Evolutionary conservation across 495 filamentous ascomycete species (phyloP).

Genomic region (Sordaria brevicollis): DNA sequence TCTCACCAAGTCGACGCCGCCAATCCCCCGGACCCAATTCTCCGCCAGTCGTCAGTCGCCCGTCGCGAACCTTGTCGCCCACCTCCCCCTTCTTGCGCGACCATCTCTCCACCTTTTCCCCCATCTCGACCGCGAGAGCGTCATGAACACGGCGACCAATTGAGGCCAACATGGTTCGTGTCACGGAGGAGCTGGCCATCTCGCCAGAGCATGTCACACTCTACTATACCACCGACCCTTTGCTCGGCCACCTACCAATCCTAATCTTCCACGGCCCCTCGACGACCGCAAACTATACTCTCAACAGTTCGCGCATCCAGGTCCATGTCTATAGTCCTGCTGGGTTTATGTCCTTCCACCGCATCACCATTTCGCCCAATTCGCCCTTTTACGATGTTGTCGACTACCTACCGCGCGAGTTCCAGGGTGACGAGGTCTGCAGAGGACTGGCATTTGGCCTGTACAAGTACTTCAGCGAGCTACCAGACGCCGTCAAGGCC

Average conservation of each 20-base stretch:
- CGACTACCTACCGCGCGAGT: constrained; percentile 80
- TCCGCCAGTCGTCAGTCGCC: neutral
- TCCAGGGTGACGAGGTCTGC: constrained; percentile 85
- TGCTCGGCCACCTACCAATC: constrained; percentile 61
- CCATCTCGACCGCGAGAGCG: neutral
- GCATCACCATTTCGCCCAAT: constrained; percentile 82
- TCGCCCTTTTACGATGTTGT: constrained; percentile 94
- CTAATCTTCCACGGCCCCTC: constrained; percentile 81
- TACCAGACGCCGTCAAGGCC: constrained; percentile 66
- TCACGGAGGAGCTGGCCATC: constrained; percentile 54
- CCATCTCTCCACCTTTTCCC: neutral
- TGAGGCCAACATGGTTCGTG: constrained; percentile 53
- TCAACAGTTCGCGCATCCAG: constrained; percentile 84
- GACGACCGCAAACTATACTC: constrained; percentile 70
- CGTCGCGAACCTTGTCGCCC: neutral
- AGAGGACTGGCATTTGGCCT: constrained; percentile 84
- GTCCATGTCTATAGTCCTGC: constrained; percentile 82
- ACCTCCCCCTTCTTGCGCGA: neutral
- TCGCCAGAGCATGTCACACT: constrained; percentile 67
- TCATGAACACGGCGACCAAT: constrained; percentile 21
- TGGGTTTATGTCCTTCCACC: constrained; percentile 77
- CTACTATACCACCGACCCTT: constrained; percentile 70
- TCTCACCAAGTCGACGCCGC: neutral
- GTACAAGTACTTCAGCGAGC: constrained; percentile 83
- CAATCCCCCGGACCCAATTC: neutral